Conservation (phyloP, 2,329 filamentous ascomycete species). For the Diplodia corticola region DNA sequence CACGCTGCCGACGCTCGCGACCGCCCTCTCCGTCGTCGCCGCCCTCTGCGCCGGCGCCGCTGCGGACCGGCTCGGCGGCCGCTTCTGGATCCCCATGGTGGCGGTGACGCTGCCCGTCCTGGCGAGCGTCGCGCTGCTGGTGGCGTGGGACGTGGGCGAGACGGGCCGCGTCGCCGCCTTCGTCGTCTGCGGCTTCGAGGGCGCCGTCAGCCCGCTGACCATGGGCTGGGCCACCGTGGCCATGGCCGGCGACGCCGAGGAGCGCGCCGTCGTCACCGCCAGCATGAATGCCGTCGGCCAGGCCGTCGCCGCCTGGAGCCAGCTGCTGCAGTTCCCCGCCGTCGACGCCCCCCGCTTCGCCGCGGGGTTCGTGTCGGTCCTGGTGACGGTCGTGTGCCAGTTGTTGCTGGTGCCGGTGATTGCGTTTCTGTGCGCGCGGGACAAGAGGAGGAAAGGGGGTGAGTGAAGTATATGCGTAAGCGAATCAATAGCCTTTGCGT, state of each 20-base stretch:
- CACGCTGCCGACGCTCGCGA: conserved; percentile 44
- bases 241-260: conserved; percentile 31
- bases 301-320: conserved; percentile 44
- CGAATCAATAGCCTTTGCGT: background rate
- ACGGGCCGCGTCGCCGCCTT: conserved; percentile 41
- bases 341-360: conserved; percentile 39
- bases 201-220: conserved; percentile 35
- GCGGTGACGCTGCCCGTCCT: conserved; percentile 38
- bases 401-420: conserved; percentile 27
- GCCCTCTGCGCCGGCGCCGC: conserved; percentile 37
- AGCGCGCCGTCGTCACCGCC: conserved; percentile 45
- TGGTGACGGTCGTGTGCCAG: conserved; percentile 39
- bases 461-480: background rate
- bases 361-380: conserved; percentile 30
- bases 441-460: conserved; percentile 22
- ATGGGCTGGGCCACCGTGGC: conserved; percentile 43
- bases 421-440: conserved; percentile 7
- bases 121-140: conserved; percentile 37
- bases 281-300: conserved; percentile 50
- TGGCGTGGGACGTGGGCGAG: conserved; percentile 43
- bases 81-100: conserved; percentile 40
- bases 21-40: conserved; percentile 42
- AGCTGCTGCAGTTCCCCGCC: conserved; percentile 44
- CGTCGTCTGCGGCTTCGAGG: conserved; percentile 42
- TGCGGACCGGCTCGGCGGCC: conserved; percentile 36